Evolutionary conservation across 176 grass and related monocot species (phyloP), one percentile per base, ranked within the genome.

Genomic region (Saccharum spontaneum): DNA sequence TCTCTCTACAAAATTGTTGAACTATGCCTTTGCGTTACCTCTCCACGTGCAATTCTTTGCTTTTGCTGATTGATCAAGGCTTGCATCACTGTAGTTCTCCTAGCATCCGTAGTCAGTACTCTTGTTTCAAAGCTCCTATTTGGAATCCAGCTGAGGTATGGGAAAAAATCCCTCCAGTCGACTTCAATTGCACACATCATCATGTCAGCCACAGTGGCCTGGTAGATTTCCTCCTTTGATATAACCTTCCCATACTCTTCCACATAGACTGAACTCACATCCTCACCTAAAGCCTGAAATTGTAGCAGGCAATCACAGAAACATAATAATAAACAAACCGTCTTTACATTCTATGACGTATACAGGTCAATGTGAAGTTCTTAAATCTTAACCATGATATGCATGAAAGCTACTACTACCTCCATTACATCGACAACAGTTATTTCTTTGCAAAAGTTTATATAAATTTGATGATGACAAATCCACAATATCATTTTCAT

Each of bases 151-250:
- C 72, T 76, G 26, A 98, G 88, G 85, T 95, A 98, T 38, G 95
- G 92, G 85, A 98, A 98, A 87, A 98, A 98, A 45, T 98, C 95
- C 81, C 95, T 98, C 95, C 95, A 98, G 33, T 98, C 95, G 1
- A 94, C 95, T 41, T 95, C 92, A 49, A 98, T 91, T 36, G 92
- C 92, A 46, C 95, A 90, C 82, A 71, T 93, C 92, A 98, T 93
- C 79, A 92, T 92, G 82, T 98, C 92, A 26, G 88, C 62, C 15
- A 93, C 92, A 3, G 89, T 82, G 20, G 75, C 15, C 52, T 91
- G 33, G 61, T 91, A 91, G 10, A 98, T 90, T 90, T 98, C 90
- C 15, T 75, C 79, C 76, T 77, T 90, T 1, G 89, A 86, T 55
- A 97, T 17, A 16, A 88, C 85, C 79, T 83, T 94, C 45, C 89